Conservation (phyloP, 116 monocot genomes). For the Zostera marina region DNA sequence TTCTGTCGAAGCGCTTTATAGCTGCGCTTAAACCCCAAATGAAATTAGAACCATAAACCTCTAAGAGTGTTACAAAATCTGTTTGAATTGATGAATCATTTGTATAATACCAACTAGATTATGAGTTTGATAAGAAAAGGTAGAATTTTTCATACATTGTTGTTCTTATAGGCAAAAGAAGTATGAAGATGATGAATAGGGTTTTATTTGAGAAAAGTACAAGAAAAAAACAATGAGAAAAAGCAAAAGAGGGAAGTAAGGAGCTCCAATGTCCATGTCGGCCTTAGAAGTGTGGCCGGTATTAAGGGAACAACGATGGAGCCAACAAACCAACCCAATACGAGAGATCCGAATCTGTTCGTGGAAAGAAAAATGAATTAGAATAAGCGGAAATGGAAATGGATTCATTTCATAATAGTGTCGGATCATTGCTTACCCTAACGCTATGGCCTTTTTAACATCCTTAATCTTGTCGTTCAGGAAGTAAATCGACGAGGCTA, state of each 20-base stretch:
- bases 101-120: too few relatives aligned
- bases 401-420: neutral
- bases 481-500: slow-evolving; percentile 81
- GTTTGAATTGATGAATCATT: too few relatives aligned
- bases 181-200: too few relatives aligned
- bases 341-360: slow-evolving; percentile 60
- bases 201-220: slow-evolving; percentile 74
- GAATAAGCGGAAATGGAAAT: neutral
- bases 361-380: neutral
- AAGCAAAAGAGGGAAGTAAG: slow-evolving; percentile 73
- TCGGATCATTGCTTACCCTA: slow-evolving; percentile 33
- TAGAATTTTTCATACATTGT: too few relatives aligned
- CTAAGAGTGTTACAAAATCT: too few relatives aligned
- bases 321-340: slow-evolving; percentile 65
- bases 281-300: slow-evolving; percentile 54
- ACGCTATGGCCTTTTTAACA: slow-evolving; percentile 39
- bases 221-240: slow-evolving; percentile 72
- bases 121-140: too few relatives aligned
- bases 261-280: slow-evolving; percentile 82
- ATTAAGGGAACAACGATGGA: slow-evolving; percentile 57
- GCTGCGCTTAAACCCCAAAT: too few relatives aligned
- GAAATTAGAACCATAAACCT: too few relatives aligned
- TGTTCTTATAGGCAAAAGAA: too few relatives aligned
- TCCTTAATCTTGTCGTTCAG: slow-evolving; percentile 94
- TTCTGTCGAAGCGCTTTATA: too few relatives aligned